Conservation (phyloP, 768 basidiomycete species). For the Amanita muscaria region DNA sequence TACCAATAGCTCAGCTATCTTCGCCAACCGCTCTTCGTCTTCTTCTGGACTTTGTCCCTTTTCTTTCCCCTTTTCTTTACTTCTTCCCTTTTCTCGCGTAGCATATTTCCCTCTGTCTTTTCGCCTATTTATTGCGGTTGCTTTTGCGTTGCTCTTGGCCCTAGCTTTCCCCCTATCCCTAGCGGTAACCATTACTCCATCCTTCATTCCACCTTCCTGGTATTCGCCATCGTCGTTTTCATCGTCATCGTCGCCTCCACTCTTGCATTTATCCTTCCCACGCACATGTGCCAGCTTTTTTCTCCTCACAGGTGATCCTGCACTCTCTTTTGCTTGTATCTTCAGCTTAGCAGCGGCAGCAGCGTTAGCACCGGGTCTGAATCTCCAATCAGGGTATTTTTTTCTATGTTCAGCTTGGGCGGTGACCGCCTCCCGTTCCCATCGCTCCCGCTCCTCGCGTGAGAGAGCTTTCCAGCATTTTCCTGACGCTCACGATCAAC, state of each 20-base stretch:
- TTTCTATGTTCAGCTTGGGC: constrained; percentile 69
- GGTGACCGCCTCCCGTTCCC: constrained; percentile 66
- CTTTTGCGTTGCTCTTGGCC: too few relatives aligned
- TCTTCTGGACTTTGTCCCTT: constrained; percentile 14
- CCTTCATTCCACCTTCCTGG: too few relatives aligned
- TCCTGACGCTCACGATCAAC: constrained; percentile 30
- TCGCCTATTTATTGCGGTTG: too few relatives aligned
- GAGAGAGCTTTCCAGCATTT: constrained; percentile 69
- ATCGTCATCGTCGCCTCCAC: constrained; percentile 11
- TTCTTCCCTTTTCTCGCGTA: constrained; percentile 12
- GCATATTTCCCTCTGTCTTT: constrained; percentile 26
- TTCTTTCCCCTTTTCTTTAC: constrained; percentile 12
- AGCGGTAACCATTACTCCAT: too few relatives aligned
- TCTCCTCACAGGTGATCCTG: constrained; percentile 15
- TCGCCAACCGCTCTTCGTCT: constrained; percentile 50
- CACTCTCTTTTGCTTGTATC: constrained; percentile 24
- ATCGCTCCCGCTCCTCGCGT: constrained; percentile 55
- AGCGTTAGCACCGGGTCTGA: constrained; percentile 51
- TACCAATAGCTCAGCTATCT: constrained; percentile 59
- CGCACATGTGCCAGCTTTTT: constrained; percentile 8
- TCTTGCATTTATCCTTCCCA: neutral
- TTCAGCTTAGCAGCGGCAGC: constrained; percentile 21
- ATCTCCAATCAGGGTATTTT: constrained; percentile 77
- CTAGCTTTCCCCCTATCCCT: too few relatives aligned
- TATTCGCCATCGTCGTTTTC: too few relatives aligned